Conservation (phyloP, 371 early-diverging fungal genomes). For the Mortierella sp. region DNA sequence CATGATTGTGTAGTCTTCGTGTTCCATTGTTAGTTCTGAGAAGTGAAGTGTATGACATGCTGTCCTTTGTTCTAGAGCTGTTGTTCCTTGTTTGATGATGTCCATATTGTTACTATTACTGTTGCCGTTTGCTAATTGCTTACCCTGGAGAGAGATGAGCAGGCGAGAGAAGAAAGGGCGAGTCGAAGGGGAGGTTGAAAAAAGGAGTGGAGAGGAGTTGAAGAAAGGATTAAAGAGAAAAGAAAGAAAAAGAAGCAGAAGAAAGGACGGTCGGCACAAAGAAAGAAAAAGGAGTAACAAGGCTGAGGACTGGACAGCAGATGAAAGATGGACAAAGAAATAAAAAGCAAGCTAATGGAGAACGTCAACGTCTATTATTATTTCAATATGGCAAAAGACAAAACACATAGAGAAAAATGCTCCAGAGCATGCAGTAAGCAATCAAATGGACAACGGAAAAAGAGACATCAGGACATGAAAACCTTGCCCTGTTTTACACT, state of each 20-base stretch:
- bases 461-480: background rate
- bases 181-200: background rate
- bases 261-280: background rate
- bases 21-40: no score
- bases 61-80: background rate
- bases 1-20: background rate
- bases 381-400: background rate
- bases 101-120: background rate
- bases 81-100: background rate
- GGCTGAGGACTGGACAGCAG: background rate
- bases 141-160: no score
- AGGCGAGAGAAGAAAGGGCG: no score
- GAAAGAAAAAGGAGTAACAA: background rate
- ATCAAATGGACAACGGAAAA: background rate
- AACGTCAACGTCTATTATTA: background rate
- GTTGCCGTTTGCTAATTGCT: no score
- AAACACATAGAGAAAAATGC: no score
- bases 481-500: background rate
- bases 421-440: background rate
- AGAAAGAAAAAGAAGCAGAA: background rate
- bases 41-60: no score
- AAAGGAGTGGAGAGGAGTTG: background rate
- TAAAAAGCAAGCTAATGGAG: background rate
- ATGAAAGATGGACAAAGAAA: background rate
- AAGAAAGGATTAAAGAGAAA: background rate